Conservation (phyloP, 2,329 filamentous ascomycete genomes). For the Zopfia rhizophila region DNA sequence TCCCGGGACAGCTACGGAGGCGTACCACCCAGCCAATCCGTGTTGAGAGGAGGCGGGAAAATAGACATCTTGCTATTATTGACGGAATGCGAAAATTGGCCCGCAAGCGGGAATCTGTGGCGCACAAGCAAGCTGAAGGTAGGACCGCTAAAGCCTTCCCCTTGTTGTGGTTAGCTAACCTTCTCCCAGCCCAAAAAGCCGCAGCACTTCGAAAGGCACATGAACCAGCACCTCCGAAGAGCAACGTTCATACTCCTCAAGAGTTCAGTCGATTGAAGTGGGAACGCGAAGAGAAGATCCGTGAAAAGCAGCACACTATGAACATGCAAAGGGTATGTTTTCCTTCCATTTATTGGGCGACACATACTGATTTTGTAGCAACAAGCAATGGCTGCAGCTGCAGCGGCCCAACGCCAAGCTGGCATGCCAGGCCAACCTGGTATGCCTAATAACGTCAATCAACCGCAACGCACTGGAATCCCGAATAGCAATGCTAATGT, state of each 20-base stretch:
- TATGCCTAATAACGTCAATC: slow-evolving; percentile 48
- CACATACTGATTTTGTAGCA: slow-evolving; percentile 1
- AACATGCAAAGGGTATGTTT: slow-evolving; percentile 59
- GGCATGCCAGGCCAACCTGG: slow-evolving; percentile 51
- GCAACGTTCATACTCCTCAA: slow-evolving; percentile 77
- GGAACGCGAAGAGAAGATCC: slow-evolving; percentile 79
- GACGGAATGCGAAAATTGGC: slow-evolving; percentile 96
- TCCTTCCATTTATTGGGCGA: not conserved
- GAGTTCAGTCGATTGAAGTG: slow-evolving; percentile 91
- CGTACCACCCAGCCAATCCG: slow-evolving; percentile 80
- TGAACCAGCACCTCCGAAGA: slow-evolving; percentile 70
- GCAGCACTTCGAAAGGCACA: slow-evolving; percentile 85
- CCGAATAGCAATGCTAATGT: slow-evolving; percentile 45
- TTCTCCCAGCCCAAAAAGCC: slow-evolving; percentile 60
- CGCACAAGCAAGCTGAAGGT: slow-evolving; percentile 88
- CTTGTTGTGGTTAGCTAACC: slow-evolving; percentile 17
- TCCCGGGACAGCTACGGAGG: slow-evolving; percentile 65
- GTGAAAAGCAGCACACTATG: slow-evolving; percentile 66
- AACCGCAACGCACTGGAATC: slow-evolving; percentile 55
- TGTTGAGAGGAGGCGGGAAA: slow-evolving; percentile 86
- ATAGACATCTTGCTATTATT: slow-evolving; percentile 86
- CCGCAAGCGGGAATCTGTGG: slow-evolving; percentile 87
- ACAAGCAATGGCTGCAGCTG: slow-evolving; percentile 46
- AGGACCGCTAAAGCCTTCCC: slow-evolving; percentile 29
- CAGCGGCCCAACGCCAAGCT: slow-evolving; percentile 42